Percentiles rank a stretch among this genome's conserved stretches.
Evolutionary conservation across 805 yeast species (phyloP).

Genomic region (Sugiyamaella lignohabitans): DNA sequence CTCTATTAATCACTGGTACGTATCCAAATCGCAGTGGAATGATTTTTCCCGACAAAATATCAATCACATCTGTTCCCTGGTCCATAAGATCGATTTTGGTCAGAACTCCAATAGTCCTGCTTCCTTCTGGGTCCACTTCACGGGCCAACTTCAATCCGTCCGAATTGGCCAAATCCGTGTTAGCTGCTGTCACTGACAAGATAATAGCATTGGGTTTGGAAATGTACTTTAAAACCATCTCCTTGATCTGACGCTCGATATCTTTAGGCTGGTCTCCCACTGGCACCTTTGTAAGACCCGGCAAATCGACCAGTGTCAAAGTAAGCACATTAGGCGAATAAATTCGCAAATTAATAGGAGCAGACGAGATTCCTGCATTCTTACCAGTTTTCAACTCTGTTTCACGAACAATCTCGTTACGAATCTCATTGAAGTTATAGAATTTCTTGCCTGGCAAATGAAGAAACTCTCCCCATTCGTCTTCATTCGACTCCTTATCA

Average conservation of each 20-base stretch:
- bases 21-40: slow-evolving; percentile 94
- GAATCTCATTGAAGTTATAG: slow-evolving; percentile 80
- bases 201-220: slow-evolving; percentile 95
- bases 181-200: slow-evolving; percentile 91
- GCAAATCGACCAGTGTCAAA: slow-evolving; percentile 90
- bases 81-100: slow-evolving; percentile 98
- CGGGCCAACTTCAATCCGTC: slow-evolving; percentile 95
- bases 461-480: slow-evolving; percentile 96
- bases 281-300: slow-evolving; percentile 96
- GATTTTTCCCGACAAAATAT: slow-evolving; percentile 89
- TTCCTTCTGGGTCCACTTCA: slow-evolving; percentile 96
- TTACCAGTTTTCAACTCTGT: slow-evolving; percentile 73
- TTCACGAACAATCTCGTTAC: slow-evolving; percentile 84
- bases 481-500: slow-evolving; percentile 24
- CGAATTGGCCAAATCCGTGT: slow-evolving; percentile 93
- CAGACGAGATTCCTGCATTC: slow-evolving; percentile 79
- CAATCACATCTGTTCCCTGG: slow-evolving; percentile 94
- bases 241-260: slow-evolving; percentile 88
- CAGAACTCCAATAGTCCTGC: slow-evolving; percentile 90
- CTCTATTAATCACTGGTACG: slow-evolving; percentile 94
- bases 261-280: slow-evolving; percentile 99
- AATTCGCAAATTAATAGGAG: slow-evolving; percentile 88
- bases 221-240: slow-evolving; percentile 86
- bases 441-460: slow-evolving; percentile 86
- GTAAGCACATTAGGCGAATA: slow-evolving; percentile 94